These are phyloP conservation scores for Alloteropsis angusta DNA, from an alignment of 202 grass and related monocot genomes.

Conservation along the genomic window DNA sequence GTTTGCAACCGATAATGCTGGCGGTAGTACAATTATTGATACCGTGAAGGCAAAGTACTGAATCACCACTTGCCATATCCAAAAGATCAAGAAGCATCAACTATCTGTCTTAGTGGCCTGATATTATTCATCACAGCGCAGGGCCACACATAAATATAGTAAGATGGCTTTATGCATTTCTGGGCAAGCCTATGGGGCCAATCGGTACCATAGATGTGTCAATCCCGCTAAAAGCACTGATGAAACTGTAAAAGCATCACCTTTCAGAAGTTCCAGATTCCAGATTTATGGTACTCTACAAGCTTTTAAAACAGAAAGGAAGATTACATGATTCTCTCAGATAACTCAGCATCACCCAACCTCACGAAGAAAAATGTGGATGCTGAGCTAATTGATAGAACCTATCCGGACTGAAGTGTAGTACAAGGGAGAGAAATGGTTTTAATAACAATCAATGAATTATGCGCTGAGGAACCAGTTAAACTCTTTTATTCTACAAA, in stretches of 20 bases:
- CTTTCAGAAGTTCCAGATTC: constrained; percentile 25
- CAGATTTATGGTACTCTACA: background rate
- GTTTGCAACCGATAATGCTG: constrained; percentile 9
- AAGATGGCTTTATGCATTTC: constrained; percentile 21
- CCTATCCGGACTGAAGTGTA: constrained; percentile 1
- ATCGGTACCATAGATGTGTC: constrained; percentile 23
- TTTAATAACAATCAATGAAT: background rate
- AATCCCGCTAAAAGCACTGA: constrained; percentile 11
- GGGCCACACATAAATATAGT: constrained; percentile 18
- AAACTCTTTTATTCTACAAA: background rate
- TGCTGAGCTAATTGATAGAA: background rate
- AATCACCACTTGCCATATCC: constrained; percentile 25
- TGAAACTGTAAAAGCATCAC: background rate
- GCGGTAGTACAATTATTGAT: constrained; percentile 28
- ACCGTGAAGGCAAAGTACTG: constrained; percentile 15
- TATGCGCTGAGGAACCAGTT: background rate
- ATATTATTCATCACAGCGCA: constrained; percentile 8
- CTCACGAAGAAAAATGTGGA: background rate
- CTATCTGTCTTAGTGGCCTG: background rate
- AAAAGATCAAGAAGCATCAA: constrained; percentile 20
- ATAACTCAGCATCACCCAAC: background rate
- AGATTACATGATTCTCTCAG: background rate
- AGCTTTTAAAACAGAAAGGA: background rate
- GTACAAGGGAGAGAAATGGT: background rate
- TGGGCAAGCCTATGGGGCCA: background rate